phyloP scores from a whole-genome alignment of 1,284 basidiomycete genomes.

The Rhodotorula sp. region DNA sequence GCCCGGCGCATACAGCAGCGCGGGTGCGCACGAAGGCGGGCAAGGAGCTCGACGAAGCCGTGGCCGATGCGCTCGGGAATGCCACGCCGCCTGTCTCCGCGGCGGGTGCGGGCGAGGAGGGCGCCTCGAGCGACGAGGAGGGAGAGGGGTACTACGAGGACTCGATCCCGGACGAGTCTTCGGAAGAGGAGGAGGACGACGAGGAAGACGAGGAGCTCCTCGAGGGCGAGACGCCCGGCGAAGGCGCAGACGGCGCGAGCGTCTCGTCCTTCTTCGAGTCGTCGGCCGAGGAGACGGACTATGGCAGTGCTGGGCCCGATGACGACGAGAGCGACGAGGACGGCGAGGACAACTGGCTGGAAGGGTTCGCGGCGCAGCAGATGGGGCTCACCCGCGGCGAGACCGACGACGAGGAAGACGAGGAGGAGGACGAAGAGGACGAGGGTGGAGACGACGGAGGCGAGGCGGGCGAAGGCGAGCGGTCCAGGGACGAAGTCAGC shows the following conservation, averaged over 20 bases:
- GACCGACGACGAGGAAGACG: slow-evolving; percentile 8
- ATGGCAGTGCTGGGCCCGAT: background rate
- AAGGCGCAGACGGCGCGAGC: slow-evolving; percentile 6
- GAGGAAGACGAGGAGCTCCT: background rate
- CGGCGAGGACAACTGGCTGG: slow-evolving; percentile 6
- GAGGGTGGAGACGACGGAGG: slow-evolving; percentile 11
- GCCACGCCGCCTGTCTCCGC: background rate
- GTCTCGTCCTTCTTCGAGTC: slow-evolving; percentile 31
- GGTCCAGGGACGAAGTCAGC: background rate
- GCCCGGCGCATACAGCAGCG: background rate
- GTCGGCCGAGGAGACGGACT: slow-evolving; percentile 12
- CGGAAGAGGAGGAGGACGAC: slow-evolving; percentile 17
- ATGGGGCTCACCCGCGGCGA: slow-evolving; percentile 14
- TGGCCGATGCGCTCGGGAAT: background rate
- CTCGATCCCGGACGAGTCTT: slow-evolving; percentile 27
- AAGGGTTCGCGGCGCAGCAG: slow-evolving; percentile 6
- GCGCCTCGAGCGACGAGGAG: background rate
- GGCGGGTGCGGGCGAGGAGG: slow-evolving; percentile 1
- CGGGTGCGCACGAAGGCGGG: background rate
- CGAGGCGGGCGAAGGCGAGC: slow-evolving; percentile 3
- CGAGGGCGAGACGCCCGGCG: background rate
- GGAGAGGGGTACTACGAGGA: slow-evolving; percentile 24
- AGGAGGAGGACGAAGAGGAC: slow-evolving; percentile 5
- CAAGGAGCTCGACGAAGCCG: slow-evolving; percentile 10
- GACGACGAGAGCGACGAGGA: slow-evolving; percentile 1